These are phyloP conservation scores for Graphilbum fragrans DNA, from an alignment of 2,329 filamentous ascomycete genomes.

Conservation along the genomic window DNA sequence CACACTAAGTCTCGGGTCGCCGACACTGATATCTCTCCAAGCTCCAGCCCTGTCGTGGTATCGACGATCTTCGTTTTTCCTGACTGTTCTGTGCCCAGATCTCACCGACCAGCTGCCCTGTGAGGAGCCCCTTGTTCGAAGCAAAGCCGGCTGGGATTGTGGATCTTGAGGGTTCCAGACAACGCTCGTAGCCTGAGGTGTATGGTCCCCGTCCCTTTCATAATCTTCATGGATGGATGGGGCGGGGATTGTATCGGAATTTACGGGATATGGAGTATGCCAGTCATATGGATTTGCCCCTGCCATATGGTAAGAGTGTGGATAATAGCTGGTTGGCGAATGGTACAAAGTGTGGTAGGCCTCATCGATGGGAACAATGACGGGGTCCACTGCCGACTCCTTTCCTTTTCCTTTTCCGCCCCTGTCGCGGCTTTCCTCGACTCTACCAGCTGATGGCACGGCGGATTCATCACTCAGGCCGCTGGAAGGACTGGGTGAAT, in stretches of 20 bases:
- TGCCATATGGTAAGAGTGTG: too few species aligned
- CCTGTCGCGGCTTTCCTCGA: neutral
- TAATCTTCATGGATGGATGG: conserved; percentile 5
- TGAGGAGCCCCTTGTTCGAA: neutral
- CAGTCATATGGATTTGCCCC: conserved; percentile 22
- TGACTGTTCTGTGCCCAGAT: conserved; percentile 25
- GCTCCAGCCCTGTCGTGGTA: conserved; percentile 32
- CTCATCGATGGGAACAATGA: conserved; percentile 3
- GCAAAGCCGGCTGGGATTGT: too few species aligned
- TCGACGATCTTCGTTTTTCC: conserved; percentile 22
- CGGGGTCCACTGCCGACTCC: neutral
- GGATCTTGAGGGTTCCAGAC: too few species aligned
- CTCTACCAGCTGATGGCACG: too few species aligned
- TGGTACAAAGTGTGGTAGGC: too few species aligned
- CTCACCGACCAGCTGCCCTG: neutral
- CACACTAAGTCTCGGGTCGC: conserved; percentile 28
- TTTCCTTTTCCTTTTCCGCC: neutral
- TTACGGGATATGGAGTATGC: conserved; percentile 17
- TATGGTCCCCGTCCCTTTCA: neutral
- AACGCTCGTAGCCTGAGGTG: too few species aligned
- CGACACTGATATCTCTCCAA: conserved; percentile 26
- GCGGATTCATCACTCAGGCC: neutral
- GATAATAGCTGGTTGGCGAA: too few species aligned
- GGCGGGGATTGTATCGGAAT: conserved; percentile 12
- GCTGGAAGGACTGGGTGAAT: conserved; percentile 27